Percentiles rank a stretch among this genome's conserved stretches.
phyloP scores from a whole-genome alignment of 2,329 filamentous ascomycete species.

The Fusarium phyllophilum region DNA sequence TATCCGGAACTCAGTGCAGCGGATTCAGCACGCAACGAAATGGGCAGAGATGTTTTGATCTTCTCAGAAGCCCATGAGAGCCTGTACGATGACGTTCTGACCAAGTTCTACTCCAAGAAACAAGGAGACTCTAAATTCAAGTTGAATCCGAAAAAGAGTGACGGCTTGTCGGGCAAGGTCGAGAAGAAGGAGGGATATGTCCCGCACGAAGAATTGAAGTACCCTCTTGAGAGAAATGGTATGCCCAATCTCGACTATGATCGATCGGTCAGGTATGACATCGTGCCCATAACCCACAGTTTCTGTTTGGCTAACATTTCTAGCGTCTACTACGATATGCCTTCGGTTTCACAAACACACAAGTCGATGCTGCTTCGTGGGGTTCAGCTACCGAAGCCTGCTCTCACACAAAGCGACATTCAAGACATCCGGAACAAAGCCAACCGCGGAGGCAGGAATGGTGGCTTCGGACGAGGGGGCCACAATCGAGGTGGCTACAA shows the following conservation, averaged over 20 bases:
- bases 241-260: conserved; percentile 87
- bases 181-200: conserved; percentile 86
- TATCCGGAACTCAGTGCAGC: conserved; percentile 83
- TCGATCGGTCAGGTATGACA: conserved; percentile 80
- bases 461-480: conserved; percentile 42
- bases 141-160: conserved; percentile 78
- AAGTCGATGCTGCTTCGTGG: conserved; percentile 95
- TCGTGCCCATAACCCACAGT: background rate
- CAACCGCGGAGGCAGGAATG: conserved; percentile 56
- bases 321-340: conserved; percentile 89
- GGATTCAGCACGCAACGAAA: conserved; percentile 80
- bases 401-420: conserved; percentile 79
- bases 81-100: conserved; percentile 85
- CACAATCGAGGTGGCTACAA: conserved; percentile 45
- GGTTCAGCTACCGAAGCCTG: conserved; percentile 75
- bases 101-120: conserved; percentile 92
- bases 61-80: conserved; percentile 82
- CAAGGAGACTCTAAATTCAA: conserved; percentile 73
- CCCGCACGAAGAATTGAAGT: conserved; percentile 82
- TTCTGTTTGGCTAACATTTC: conserved; percentile 43
- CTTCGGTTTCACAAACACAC: conserved; percentile 75
- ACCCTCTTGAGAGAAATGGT: conserved; percentile 76
- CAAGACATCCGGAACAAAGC: conserved; percentile 76
- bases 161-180: conserved; percentile 81
- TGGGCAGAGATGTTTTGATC: conserved; percentile 83